These are phyloP conservation scores for Astrothelium subdiscretum DNA, from an alignment of 495 filamentous ascomycete species.

Conservation along the genomic window DNA sequence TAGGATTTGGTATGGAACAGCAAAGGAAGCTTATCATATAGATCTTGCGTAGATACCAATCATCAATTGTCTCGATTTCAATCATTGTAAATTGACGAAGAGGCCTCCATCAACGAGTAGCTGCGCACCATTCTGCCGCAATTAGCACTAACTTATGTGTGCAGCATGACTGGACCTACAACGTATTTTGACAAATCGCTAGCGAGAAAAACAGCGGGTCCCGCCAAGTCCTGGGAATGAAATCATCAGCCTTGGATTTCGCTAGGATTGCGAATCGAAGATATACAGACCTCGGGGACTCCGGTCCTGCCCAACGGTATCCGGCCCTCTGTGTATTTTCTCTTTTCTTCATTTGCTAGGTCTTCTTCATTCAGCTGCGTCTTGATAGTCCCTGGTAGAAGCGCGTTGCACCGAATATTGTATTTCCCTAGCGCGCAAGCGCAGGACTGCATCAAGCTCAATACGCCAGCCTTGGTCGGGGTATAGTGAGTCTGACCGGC, in stretches of 20 bases:
- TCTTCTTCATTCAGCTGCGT: conserved; percentile 84
- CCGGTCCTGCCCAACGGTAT: conserved; percentile 73
- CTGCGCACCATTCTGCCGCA: conserved; percentile 59
- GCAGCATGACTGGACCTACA: conserved; percentile 10
- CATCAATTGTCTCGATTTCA: not conserved
- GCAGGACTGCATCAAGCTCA: conserved; percentile 73
- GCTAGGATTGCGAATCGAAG: not conserved
- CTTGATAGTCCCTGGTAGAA: conserved; percentile 73
- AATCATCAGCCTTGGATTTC: not conserved
- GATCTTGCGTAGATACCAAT: not conserved
- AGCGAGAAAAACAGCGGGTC: conserved; percentile 78
- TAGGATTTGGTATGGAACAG: conserved; percentile 58
- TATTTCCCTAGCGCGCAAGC: conserved; percentile 70
- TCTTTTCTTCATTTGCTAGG: conserved; percentile 56
- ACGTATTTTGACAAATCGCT: conserved; percentile 43
- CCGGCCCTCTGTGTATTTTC: conserved; percentile 69
- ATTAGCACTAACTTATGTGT: not conserved
- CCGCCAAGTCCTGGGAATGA: conserved; percentile 48
- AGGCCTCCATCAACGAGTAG: conserved; percentile 75
- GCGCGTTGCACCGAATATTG: conserved; percentile 70
- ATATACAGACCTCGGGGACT: conserved; percentile 27
- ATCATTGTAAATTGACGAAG: conserved; percentile 55
- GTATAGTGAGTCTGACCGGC: conserved; percentile 77
- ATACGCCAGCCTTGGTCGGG: conserved; percentile 77
- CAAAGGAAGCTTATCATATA: conserved; percentile 29